Conservation (phyloP, 495 filamentous ascomycete species). For the Penicillium arizonense region DNA sequence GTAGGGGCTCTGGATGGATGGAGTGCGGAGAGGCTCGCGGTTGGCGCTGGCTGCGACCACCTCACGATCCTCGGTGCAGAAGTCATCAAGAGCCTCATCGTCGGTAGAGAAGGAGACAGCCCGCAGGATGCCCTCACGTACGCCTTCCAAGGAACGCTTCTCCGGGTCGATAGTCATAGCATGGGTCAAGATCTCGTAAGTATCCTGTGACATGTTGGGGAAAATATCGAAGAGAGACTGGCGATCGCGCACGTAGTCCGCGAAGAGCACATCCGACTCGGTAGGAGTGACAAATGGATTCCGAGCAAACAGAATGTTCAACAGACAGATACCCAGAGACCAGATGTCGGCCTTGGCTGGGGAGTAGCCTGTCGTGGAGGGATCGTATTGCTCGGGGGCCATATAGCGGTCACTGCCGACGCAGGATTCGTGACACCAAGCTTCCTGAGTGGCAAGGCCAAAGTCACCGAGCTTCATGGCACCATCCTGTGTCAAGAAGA, state of each 20-base stretch:
- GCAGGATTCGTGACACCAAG: conserved; percentile 84
- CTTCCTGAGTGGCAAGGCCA: conserved; percentile 81
- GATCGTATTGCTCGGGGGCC: conserved; percentile 97
- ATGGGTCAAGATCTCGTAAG: conserved; percentile 85
- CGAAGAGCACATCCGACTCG: conserved; percentile 81
- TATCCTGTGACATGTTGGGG: conserved; percentile 96
- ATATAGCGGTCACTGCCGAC: conserved; percentile 99
- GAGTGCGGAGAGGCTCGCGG: conserved; percentile 92
- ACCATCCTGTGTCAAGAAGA: conserved; percentile 84
- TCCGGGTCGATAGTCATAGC: conserved; percentile 86
- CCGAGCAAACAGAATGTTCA: conserved; percentile 93
- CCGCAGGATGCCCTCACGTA: conserved; percentile 72
- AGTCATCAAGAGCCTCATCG: conserved; percentile 87
- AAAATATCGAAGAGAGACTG: conserved; percentile 98
- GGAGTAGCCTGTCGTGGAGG: conserved; percentile 79
- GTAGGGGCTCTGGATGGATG: conserved; percentile 87
- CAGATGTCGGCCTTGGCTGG: conserved; percentile 93
- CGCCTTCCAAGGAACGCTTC: conserved; percentile 77
- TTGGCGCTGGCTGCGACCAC: conserved; percentile 76
- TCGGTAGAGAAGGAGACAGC: conserved; percentile 92
- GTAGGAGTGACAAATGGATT: conserved; percentile 91
- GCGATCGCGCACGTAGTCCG: conserved; percentile 87
- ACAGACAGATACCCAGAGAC: conserved; percentile 91
- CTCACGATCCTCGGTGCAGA: conserved; percentile 79
- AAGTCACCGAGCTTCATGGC: conserved; percentile 97